A percentile compares a stretch with the other conserved stretches of the same genome.
These are phyloP conservation scores for Ceratocystis destructans DNA, from an alignment of 2,329 filamentous ascomycete species.

Conservation along the genomic window DNA sequence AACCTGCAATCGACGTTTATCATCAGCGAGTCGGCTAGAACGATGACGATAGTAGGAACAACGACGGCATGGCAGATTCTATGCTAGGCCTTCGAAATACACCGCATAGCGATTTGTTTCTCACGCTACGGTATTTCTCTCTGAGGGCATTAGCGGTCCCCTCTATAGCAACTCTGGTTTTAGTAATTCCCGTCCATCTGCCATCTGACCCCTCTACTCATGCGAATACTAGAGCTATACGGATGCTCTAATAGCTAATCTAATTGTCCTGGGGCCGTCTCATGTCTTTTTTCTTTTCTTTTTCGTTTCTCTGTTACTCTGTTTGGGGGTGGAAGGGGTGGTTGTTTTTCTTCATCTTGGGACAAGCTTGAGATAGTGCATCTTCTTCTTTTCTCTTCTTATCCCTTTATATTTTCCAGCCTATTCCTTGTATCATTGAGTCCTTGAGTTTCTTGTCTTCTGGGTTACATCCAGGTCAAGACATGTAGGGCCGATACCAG, in stretches of 20 bases:
- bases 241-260: not conserved
- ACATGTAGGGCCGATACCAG: not conserved
- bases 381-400: not conserved
- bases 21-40: no score
- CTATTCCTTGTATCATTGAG: not conserved
- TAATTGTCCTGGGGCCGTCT: not conserved
- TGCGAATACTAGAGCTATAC: not conserved
- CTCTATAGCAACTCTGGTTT: not conserved
- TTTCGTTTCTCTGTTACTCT: not conserved
- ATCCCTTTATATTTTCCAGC: not conserved
- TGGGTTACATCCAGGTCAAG: not conserved
- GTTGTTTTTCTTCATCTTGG: conserved; percentile 5
- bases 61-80: not conserved
- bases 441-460: not conserved
- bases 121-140: not conserved
- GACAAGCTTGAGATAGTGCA: not conserved
- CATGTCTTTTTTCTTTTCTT: not conserved
- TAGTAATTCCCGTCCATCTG: not conserved
- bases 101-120: not conserved
- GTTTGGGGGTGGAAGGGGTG: not conserved
- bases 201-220: not conserved
- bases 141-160: not conserved
- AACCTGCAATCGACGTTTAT: no score
- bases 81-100: not conserved
- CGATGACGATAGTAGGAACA: not conserved